Percentiles rank a stretch among this genome's conserved stretches.
phyloP scores from a whole-genome alignment of 345 rosid genomes.

The Syzygium grande region DNA sequence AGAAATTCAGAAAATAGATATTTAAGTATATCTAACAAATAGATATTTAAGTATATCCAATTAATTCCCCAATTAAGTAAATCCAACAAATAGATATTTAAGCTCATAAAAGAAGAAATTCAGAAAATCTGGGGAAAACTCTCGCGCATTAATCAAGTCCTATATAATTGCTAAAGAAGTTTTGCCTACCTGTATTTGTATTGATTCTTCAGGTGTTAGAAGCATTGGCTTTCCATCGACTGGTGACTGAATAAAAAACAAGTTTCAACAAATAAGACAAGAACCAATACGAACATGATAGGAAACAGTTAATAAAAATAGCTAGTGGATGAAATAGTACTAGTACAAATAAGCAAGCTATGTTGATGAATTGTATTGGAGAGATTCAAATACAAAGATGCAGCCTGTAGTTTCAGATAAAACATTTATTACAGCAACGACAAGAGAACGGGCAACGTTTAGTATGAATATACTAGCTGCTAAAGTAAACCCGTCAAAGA shows the following conservation, averaged over 20 bases:
- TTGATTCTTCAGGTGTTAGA: conserved; percentile 80
- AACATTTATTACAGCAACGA: conserved; percentile 6
- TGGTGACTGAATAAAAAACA: conserved; percentile 43
- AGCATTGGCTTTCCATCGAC: conserved; percentile 83
- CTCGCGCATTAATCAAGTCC: neutral
- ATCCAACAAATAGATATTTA: neutral
- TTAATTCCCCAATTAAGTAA: too few relatives aligned
- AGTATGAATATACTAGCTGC: neutral
- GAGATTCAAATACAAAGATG: neutral
- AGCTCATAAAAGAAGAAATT: neutral
- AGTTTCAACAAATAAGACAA: neutral
- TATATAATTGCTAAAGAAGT: neutral
- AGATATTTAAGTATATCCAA: neutral
- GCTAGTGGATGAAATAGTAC: neutral
- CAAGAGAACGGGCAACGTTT: neutral
- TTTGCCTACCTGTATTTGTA: conserved; percentile 62
- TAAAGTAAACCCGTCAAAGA: neutral
- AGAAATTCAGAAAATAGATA: neutral
- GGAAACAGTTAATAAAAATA: neutral
- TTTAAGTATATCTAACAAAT: neutral
- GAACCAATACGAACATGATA: neutral
- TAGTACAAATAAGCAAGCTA: neutral
- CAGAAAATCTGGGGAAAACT: neutral
- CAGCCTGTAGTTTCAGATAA: neutral
- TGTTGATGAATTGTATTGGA: neutral